Evolutionary conservation across 1,284 basidiomycete genomes (phyloP).

Genomic region (Ustilago cynodontis): DNA sequence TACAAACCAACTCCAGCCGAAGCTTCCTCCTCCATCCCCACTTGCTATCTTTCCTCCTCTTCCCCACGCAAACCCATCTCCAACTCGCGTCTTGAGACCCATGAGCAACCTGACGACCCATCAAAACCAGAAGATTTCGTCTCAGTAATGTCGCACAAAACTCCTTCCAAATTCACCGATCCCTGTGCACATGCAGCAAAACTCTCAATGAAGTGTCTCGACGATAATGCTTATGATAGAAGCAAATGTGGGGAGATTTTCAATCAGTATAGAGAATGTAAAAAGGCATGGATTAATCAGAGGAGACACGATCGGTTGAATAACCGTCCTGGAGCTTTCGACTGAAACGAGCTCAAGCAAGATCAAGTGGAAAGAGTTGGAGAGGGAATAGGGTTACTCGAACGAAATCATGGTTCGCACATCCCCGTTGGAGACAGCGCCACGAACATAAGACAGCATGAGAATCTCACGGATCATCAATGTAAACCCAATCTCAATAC

Average conservation of each 20-base stretch:
- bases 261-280: slow-evolving; percentile 62
- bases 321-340: slow-evolving; percentile 53
- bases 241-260: slow-evolving; percentile 62
- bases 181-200: slow-evolving; percentile 66
- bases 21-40: slow-evolving; percentile 12
- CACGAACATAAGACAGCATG: no score
- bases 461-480: no score
- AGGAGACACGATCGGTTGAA: slow-evolving; percentile 53
- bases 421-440: no score
- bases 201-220: slow-evolving; percentile 66
- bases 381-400: neutral
- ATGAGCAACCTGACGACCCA: slow-evolving; percentile 19
- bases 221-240: slow-evolving; percentile 63
- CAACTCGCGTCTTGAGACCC: neutral
- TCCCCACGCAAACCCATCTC: slow-evolving; percentile 16
- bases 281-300: slow-evolving; percentile 61
- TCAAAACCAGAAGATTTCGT: slow-evolving; percentile 52
- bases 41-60: slow-evolving; percentile 34
- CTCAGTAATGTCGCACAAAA: slow-evolving; percentile 56
- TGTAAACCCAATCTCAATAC: no score
- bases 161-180: slow-evolving; percentile 61
- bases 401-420: neutral
- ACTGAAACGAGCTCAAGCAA: slow-evolving; percentile 19
- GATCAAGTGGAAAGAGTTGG: slow-evolving; percentile 29
- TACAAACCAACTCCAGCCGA: slow-evolving; percentile 35